Base-by-base conservation (phyloP, 345 rosid genomes). In the Crucihimalaya himalaica region DNA sequence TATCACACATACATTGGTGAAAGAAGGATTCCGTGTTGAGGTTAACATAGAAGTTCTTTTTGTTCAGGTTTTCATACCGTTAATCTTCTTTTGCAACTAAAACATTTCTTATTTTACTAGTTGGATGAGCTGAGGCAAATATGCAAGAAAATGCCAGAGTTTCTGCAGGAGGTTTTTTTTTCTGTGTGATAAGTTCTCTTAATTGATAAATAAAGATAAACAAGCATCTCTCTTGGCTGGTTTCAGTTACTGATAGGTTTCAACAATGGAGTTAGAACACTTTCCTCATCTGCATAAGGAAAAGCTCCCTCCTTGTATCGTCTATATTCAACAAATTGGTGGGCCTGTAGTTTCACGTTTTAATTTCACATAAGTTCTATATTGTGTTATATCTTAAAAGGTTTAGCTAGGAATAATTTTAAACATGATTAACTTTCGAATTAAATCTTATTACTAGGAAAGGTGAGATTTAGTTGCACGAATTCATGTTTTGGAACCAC, bases 111-210 rank as follows among this genome's bases (percentile, higher is more conserved):
- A 34, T 58, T 50, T 78, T 58, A 40, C 73, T 74, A 94, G 98
- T 82, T 94, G 81, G 98, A 94, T 72, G 98, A 94, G 80, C 85
- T 94, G 74, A 85, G 98, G 83, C 93, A 89, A 82, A 88, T 94
- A 73, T 92, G 88, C 4, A 97, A 94, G 79, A 97, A 85, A 81
- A 69, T 94, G 85, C 98, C 98, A 31, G 90, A 91, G 37, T 87
- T 91, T 72, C 86, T 94, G 74, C 87, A 89, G 75, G 80, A 94
- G 97, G 98, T 94, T 53, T 70, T n/a, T n/a, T n/a, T 76, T 54
- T 63, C 61, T 77, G 28, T 57, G 40, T 18, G 61, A 80, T 51
- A 53, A n/a, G 47, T 31, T 61, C 48, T 68, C 34, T 46, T 45
- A 48, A 53, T 15, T 61, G 63, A 57, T 68, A 63, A 56, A 32